Base-by-base conservation (phyloP, 2,329 filamentous ascomycete species). In the Aspergillus puulaauensis region DNA sequence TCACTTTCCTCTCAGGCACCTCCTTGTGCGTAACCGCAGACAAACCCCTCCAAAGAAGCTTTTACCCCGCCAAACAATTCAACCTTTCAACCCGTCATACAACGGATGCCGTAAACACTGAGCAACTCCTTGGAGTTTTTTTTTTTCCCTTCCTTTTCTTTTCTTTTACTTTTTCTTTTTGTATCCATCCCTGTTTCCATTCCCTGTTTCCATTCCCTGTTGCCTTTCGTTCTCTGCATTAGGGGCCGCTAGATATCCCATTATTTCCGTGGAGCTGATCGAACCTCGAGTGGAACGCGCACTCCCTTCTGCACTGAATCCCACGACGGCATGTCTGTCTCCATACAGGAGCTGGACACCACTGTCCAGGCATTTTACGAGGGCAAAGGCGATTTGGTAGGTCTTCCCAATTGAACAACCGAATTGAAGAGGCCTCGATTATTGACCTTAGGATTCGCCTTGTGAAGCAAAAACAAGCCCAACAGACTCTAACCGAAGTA, bases 341-440 rank as follows among this genome's bases (percentile, higher is more conserved):
- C 90, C 71, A 93, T 99, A 78, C 87, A 90, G 77, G 95, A 99
- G 86, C 87, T 99, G 82, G 95, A 99, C 86, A 88, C 84, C 77
- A 95, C 92, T 67, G 93, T 98, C 83, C 93, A 90, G 76, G 87
- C 91, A 81, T 98, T 99, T 80, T 99, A 96, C 74, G 93, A 98
- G 81, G 93, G 93, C 75, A 90, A 93, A 77, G 95, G 95, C 70
- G 91, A 97, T 61, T 86, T 92, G 82, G 92, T 96, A 82, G 70
- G 88, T 79, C 8, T 56, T 37, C n/a, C 43, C 7, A n/a, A 7
- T 12, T 31, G 23, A n/a, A 52, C 27, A n/a, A 52, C 17, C 15
- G n/a, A 39, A 8, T 14, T 23, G 27, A 21, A 19, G 19, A 2
- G 12, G 35, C 4, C 2, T 43, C 19, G 19, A n/a, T 46, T 37